Evolutionary conservation across 164 flowering plant species (phyloP).

Genomic region (Dillenia turbinata): DNA sequence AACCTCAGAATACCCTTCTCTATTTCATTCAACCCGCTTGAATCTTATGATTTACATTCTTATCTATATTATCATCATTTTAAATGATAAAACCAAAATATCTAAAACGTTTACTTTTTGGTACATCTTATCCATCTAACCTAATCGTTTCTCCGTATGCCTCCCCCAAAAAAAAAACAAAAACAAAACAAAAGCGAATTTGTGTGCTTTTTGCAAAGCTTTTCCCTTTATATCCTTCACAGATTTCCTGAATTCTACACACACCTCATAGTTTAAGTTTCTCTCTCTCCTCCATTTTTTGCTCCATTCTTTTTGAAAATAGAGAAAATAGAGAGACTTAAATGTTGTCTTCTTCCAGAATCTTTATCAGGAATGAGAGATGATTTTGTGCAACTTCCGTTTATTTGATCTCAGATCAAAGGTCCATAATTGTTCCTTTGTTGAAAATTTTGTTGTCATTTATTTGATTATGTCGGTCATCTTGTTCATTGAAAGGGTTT

Average conservation of each 20-base stretch:
- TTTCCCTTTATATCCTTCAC: constrained; percentile 5
- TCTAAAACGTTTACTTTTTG: too few relatives aligned
- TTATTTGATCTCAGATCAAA: constrained; percentile 47
- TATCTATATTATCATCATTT: too few relatives aligned
- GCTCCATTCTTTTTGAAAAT: constrained; percentile 1
- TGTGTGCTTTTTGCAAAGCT: constrained; percentile 14
- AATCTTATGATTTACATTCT: too few relatives aligned
- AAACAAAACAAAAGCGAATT: constrained; percentile 1
- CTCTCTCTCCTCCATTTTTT: not conserved
- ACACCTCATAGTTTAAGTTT: constrained; percentile 1
- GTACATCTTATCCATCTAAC: too few relatives aligned
- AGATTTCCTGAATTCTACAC: constrained; percentile 12
- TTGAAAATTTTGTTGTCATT: constrained; percentile 28
- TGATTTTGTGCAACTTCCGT: constrained; percentile 33
- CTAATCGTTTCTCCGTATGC: too few relatives aligned
- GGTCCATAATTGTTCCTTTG: constrained; percentile 51
- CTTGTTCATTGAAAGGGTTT: constrained; percentile 60
- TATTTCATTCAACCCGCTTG: too few relatives aligned
- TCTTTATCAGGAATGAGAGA: constrained; percentile 27
- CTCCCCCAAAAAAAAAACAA: not conserved
- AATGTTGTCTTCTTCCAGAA: constrained; percentile 23
- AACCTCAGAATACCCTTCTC: too few relatives aligned
- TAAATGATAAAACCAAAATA: too few relatives aligned
- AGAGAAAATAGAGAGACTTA: constrained; percentile 25
- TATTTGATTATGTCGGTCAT: constrained; percentile 52